A percentile compares a stretch with the other conserved stretches of the same genome.
These are phyloP conservation scores for Isoetes taiwanensis DNA, from an alignment of 75 land plant species.

Conservation along the genomic window DNA sequence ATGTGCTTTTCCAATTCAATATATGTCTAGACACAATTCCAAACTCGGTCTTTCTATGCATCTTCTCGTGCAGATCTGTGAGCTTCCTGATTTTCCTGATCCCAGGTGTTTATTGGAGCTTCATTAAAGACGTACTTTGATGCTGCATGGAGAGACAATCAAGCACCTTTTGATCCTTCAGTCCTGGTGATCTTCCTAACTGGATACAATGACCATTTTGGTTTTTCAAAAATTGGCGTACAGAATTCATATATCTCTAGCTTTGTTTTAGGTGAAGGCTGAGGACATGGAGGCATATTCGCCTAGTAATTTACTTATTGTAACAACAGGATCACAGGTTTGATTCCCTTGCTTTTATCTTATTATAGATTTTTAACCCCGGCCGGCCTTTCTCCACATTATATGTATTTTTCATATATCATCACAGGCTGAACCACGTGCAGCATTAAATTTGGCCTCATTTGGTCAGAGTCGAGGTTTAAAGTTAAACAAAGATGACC, in stretches of 20 bases:
- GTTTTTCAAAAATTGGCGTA: too few relatives aligned
- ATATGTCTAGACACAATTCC: too few relatives aligned
- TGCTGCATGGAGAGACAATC: slow-evolving; percentile 97
- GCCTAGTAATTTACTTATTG: slow-evolving; percentile 85
- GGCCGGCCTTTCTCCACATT: too few relatives aligned
- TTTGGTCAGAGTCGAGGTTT: slow-evolving; percentile 78
- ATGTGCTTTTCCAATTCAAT: too few relatives aligned
- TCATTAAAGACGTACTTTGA: slow-evolving; percentile 88
- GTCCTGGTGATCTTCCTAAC: slow-evolving; percentile 86
- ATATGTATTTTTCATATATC: too few relatives aligned
- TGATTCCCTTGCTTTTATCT: neutral
- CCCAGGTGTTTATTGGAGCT: slow-evolving; percentile 92
- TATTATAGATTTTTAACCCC: neutral
- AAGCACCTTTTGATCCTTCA: slow-evolving; percentile 99
- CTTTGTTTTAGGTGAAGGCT: slow-evolving; percentile 57
- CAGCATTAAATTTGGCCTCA: slow-evolving; percentile 94
- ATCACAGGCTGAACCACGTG: slow-evolving; percentile 99
- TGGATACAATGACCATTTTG: too few relatives aligned
- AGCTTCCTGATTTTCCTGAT: too few relatives aligned
- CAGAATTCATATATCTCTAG: too few relatives aligned
- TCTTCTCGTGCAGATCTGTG: too few relatives aligned
- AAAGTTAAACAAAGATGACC: slow-evolving; percentile 75
- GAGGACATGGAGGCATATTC: slow-evolving; percentile 95
- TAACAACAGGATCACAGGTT: slow-evolving; percentile 99
- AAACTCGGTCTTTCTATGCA: too few relatives aligned